These are phyloP conservation scores for Nicotiana tabacum DNA, from an alignment of 257 asterid species.

Conservation along the genomic window DNA sequence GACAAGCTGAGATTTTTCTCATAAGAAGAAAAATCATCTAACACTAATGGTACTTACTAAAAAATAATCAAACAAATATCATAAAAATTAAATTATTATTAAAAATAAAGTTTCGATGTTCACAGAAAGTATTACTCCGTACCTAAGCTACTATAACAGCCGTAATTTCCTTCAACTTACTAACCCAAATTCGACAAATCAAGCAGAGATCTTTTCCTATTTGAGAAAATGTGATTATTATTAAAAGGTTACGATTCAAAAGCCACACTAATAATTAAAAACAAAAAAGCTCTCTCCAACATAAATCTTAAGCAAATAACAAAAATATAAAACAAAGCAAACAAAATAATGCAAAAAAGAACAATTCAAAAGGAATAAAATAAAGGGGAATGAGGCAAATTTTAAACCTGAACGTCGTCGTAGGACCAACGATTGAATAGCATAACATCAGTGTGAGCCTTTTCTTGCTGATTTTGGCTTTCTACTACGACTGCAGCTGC, in stretches of 20 bases:
- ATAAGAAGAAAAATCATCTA: too few relatives aligned
- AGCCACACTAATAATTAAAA: background rate
- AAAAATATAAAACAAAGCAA: background rate
- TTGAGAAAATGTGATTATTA: background rate
- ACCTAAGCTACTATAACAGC: background rate
- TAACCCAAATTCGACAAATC: background rate
- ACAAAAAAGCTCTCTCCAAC: background rate
- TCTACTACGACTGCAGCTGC: background rate
- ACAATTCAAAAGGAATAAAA: background rate
- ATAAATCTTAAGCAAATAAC: too few relatives aligned
- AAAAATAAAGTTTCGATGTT: background rate
- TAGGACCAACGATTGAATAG: conserved; percentile 56
- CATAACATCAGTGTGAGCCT: conserved; percentile 38
- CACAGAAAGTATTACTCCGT: too few relatives aligned
- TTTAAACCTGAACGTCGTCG: conserved; percentile 43
- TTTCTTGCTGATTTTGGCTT: conserved; percentile 11
- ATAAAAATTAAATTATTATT: too few relatives aligned
- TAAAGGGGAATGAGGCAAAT: background rate
- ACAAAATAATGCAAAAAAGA: background rate
- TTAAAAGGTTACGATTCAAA: background rate
- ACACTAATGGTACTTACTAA: too few relatives aligned
- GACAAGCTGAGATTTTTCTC: background rate
- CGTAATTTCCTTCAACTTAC: background rate
- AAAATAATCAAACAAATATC: background rate
- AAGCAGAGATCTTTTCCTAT: background rate